Percentiles rank a stretch among this genome's conserved stretches.
These are phyloP conservation scores for Amylocarpus encephaloides DNA, from an alignment of 2,329 filamentous ascomycete genomes.

Conservation along the genomic window DNA sequence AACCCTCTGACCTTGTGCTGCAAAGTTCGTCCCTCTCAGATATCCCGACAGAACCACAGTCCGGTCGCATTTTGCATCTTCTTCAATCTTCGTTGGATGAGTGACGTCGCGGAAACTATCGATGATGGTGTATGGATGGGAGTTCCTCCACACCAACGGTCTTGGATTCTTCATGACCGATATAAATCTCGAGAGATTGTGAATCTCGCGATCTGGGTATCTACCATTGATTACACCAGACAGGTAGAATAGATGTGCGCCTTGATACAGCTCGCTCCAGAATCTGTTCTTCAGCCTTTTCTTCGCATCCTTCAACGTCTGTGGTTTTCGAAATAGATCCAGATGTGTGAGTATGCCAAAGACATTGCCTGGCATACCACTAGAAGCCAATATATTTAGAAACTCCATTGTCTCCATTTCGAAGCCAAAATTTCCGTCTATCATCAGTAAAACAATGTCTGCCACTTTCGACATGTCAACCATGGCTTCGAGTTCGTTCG, in stretches of 20 bases:
- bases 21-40: slow-evolving; percentile 88
- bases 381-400: slow-evolving; percentile 84
- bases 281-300: slow-evolving; percentile 93
- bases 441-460: slow-evolving; percentile 95
- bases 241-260: slow-evolving; percentile 93
- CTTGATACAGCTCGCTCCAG: slow-evolving; percentile 95
- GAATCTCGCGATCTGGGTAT: slow-evolving; percentile 92
- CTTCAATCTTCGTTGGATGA: slow-evolving; percentile 83
- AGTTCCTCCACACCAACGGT: slow-evolving; percentile 93
- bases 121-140: slow-evolving; percentile 87
- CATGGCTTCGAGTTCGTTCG: slow-evolving; percentile 94
- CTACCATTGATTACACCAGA: slow-evolving; percentile 94
- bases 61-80: slow-evolving; percentile 82
- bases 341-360: slow-evolving; percentile 96
- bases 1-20: slow-evolving; percentile 75
- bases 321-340: slow-evolving; percentile 90
- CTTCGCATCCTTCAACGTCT: slow-evolving; percentile 86
- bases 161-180: slow-evolving; percentile 99
- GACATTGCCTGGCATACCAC: slow-evolving; percentile 97
- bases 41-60: slow-evolving; percentile 91
- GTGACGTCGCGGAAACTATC: slow-evolving; percentile 96
- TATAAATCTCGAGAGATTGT: slow-evolving; percentile 91
- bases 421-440: slow-evolving; percentile 97
- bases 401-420: slow-evolving; percentile 99
- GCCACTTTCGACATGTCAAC: slow-evolving; percentile 96